These are phyloP conservation scores for Venturia carpophila DNA, from an alignment of 2,329 filamentous ascomycete species.

Conservation along the genomic window DNA sequence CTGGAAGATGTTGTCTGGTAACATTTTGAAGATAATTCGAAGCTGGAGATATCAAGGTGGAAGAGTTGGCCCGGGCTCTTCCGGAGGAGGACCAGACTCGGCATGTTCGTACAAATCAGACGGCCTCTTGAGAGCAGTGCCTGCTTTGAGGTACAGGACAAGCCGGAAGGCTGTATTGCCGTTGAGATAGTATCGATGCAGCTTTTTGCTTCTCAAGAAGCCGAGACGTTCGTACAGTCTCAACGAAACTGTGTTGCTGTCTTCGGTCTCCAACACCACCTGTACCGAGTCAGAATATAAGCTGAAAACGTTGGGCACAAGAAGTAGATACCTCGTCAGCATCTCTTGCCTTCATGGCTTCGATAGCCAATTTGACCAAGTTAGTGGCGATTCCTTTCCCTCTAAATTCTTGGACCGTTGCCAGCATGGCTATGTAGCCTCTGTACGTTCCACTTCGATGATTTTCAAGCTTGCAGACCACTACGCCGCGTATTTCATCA, in stretches of 20 bases:
- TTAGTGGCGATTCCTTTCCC: constrained; percentile 79
- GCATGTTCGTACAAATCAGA: not conserved
- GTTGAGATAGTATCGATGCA: constrained; percentile 94
- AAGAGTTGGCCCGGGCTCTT: constrained; percentile 1
- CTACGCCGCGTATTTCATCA: constrained; percentile 70
- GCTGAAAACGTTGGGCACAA: not conserved
- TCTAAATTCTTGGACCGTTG: constrained; percentile 72
- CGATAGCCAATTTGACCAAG: constrained; percentile 82
- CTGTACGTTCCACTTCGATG: constrained; percentile 80
- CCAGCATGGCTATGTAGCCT: constrained; percentile 97
- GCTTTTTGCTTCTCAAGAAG: constrained; percentile 82
- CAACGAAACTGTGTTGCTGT: constrained; percentile 82
- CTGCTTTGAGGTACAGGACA: constrained; percentile 67
- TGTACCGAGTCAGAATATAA: constrained; percentile 23
- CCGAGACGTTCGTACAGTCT: constrained; percentile 88
- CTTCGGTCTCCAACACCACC: constrained; percentile 92
- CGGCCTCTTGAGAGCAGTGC: constrained; percentile 38
- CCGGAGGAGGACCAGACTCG: not conserved
- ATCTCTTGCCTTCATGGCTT: constrained; percentile 74
- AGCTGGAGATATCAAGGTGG: constrained; percentile 1
- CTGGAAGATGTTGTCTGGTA: not conserved
- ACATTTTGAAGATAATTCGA: not conserved
- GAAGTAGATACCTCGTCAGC: constrained; percentile 63
- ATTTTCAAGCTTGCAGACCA: constrained; percentile 88
- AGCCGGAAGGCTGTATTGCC: constrained; percentile 90